Percentiles rank a stretch among this genome's conserved stretches.
phyloP scores from a whole-genome alignment of 2,329 filamentous ascomycete species.

The Penicillium nordicum region DNA sequence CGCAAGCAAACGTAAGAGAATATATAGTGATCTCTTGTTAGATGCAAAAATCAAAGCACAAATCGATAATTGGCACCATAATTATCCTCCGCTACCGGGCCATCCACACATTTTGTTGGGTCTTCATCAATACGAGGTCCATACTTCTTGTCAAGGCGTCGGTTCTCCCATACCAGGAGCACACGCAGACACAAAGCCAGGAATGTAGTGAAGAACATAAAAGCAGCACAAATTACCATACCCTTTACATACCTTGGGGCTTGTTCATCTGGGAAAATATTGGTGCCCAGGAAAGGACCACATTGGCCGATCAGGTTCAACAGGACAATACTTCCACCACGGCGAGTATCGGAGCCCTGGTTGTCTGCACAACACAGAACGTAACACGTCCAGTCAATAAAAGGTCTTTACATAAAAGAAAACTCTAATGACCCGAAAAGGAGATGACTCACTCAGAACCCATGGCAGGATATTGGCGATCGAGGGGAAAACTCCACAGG shows the following conservation, averaged over 20 bases:
- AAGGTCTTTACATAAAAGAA: not conserved
- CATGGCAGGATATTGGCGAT: conserved; percentile 70
- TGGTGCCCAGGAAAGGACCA: conserved; percentile 61
- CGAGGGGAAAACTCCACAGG: conserved; percentile 62
- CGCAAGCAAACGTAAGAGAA: not conserved
- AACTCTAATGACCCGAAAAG: not conserved
- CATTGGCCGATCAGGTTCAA: conserved; percentile 65
- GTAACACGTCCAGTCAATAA: not conserved
- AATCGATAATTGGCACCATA: conserved; percentile 40
- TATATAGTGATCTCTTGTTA: not conserved
- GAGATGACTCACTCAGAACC: conserved; percentile 49
- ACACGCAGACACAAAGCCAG: conserved; percentile 54
- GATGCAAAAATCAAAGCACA: conserved; percentile 27
- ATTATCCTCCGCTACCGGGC: conserved; percentile 37
- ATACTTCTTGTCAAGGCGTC: conserved; percentile 53
- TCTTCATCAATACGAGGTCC: conserved; percentile 28
- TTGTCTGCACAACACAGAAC: conserved; percentile 50
- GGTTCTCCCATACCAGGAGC: conserved; percentile 59
- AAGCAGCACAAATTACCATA: conserved; percentile 57
- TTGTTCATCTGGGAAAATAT: conserved; percentile 56
- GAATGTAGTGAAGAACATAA: conserved; percentile 59
- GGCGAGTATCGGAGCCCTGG: conserved; percentile 65
- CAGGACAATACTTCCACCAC: conserved; percentile 64
- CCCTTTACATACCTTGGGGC: conserved; percentile 53
- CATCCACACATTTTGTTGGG: conserved; percentile 12